Evolutionary conservation across 2,329 filamentous ascomycete species (phyloP), one percentile per base, ranked within the genome.

Genomic region (Paramyrothecium sp.): DNA sequence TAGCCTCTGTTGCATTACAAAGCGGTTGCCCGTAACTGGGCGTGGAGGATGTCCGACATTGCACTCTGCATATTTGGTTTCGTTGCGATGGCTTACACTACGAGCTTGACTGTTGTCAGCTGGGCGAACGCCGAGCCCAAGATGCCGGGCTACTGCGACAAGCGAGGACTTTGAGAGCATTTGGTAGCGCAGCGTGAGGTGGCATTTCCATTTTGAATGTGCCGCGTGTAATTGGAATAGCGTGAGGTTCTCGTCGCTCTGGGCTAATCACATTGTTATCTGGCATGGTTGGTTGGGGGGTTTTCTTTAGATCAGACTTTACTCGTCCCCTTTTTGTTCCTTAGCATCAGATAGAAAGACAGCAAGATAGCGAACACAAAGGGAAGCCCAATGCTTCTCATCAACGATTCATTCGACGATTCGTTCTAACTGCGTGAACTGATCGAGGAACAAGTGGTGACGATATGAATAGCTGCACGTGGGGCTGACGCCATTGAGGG

Each of bases 71-170:
- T 92, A 57, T 92, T 98, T 67, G 95, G 95, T 8, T 76, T 93
- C 54, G 73, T 92, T 19, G 91, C 91, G 65, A 99, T 98, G 90
- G 84, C 85, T 7, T 99, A 99, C 73, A 97, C 95, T 0, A 98
- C 95, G 0, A 81, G 83, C 38, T 78, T 98, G 66, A 99, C 95
- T 1, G 78, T 97, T 51, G 83, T 89, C 69, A 96, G 90, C 73
- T 99, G 95, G 96, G 85, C 90, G 7, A 81, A 79, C 53, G 85
- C 86, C 4, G 74, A 74, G 16, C 75, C 78, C 16, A 71, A 70
- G 57, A 65, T 73, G 8, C 83, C 83, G 0, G 80, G 81, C 55
- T 85, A 86, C 68, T 87, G 84, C 61, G 82, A 86, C 55, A 71
- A 71, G 55, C 73, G 61, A 51, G 64, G 65, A 12, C 46, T 58